Base-by-base conservation (phyloP, 2,329 filamentous ascomycete genomes). In the Beauveria australis region DNA sequence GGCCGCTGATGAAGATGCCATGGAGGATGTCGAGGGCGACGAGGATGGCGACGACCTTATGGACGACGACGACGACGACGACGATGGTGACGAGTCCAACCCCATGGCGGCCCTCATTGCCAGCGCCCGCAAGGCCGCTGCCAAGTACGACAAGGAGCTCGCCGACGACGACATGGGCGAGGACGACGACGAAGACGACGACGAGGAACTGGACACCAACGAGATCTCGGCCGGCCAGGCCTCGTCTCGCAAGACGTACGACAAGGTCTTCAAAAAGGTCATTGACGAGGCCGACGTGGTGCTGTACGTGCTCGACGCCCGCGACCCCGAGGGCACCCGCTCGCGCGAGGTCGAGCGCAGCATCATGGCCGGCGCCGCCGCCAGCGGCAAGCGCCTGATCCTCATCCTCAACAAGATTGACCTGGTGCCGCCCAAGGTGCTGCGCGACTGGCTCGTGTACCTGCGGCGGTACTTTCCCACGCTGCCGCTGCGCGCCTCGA, bases 331-430 rank as follows among this genome's bases (percentile, higher is more conserved):
- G 72, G 91, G 91, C 62, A 97, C 92, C 33, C 84, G 92, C 65
- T 97, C 92, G 43, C 89, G 88, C 71, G 91, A 96, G 66, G 89
- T 97, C 49, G 92, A 97, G 79, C 88, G 91, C 63, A 87, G 89
- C 75, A 86, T 97, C 72, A 92, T 95, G 89, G 88, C 91, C n/a
- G 22, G 19, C 49, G 88, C 91, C 10, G 89, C 91, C 16, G 83
- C 82, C 30, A 89, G 89, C 60, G 88, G 87, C 66, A 97, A 97
- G 79, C 84, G 92, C 57, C 81, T 97, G 62, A 96, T 97, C 63
- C 85, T 97, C 62, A 85, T 97, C 61, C 80, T 97, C 66, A 97
- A 97, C 86, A 97, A 97, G 83, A 92, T 96, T 72, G 92, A 97
- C 73, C 82, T 97, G 61, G 83, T 97, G 51, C 92, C 92, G 3